phyloP scores from a whole-genome alignment of 2,329 filamentous ascomycete genomes.

The Nemania abortiva region DNA sequence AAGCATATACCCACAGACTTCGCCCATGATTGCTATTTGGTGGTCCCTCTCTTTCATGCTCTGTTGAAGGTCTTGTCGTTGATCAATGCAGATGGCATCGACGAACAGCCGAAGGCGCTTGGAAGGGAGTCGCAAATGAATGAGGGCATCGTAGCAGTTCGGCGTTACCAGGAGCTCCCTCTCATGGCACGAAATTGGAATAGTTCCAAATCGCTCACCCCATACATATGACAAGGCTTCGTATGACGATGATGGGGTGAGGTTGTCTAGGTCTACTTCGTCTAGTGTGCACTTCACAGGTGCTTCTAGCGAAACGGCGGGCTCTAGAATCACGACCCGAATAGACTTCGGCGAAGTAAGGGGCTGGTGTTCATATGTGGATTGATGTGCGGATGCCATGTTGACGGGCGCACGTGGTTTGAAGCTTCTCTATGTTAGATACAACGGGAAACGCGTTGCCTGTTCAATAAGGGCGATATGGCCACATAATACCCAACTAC shows the following conservation, averaged over 20 bases:
- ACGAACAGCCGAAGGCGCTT: constrained; percentile 16
- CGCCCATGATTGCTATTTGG: constrained; percentile 15
- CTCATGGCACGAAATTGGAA: constrained; percentile 21
- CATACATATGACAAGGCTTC: constrained; percentile 37
- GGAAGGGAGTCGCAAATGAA: not conserved
- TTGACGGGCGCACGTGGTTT: too few relatives aligned
- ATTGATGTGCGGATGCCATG: too few relatives aligned
- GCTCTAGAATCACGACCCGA: constrained; percentile 15
- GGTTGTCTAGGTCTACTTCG: constrained; percentile 21
- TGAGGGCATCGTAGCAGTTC: constrained; percentile 27
- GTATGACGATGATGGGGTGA: constrained; percentile 11
- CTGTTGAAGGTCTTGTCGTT: not conserved
- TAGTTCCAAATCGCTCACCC: constrained; percentile 10
- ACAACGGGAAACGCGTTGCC: too few relatives aligned
- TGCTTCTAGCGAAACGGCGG: constrained; percentile 7
- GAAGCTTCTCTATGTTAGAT: too few relatives aligned
- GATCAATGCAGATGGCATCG: constrained; percentile 33
- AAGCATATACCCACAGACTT: constrained; percentile 13
- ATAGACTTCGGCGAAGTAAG: constrained; percentile 8
- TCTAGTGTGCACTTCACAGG: constrained; percentile 18
- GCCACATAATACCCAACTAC: too few relatives aligned
- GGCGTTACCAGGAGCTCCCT: constrained; percentile 20
- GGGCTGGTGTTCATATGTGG: constrained; percentile 16
- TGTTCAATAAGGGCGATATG: too few relatives aligned
- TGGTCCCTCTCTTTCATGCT: not conserved